Evolutionary conservation across 352 stramenopile species (phyloP), one percentile per base, ranked within the genome.

Genomic region (Globisporangium uncinulatum): DNA sequence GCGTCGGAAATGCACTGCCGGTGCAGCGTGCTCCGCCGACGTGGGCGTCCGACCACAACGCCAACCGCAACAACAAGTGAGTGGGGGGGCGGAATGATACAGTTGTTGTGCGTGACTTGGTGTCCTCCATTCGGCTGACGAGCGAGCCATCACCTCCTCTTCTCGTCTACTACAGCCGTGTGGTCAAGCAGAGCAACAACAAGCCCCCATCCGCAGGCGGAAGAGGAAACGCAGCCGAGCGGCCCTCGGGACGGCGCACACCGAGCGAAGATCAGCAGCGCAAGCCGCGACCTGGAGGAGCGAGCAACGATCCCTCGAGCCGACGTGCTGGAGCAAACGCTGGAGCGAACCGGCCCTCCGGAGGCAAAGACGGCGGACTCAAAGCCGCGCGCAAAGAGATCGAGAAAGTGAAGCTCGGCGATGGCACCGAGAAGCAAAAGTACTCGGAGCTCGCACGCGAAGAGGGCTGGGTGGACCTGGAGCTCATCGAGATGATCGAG

Each of bases 401-500:
- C 5, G 74, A 81, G 19, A 74, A 65, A 44, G 56, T 29, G 8
- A 67, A 67, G 32, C 59, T 65, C 46, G 59, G 59, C 29, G 58
- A 66, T 7, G 54, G 54, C 49, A 66, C 41, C 0, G 60, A 66
- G 50, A 87, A 86, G 63, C 57, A 73, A 15, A 91, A 89, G 56
- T 92, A 93, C 68, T 89, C 77, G 4, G 84, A 94, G 5, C 29
- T 94, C 5, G 85, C 81, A 1, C 80, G 73, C 47, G 83, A 94
- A 24, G 74, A 84, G 24, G 80, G 71, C 8, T 88, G 71, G 79
- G 79, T 74, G 1, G 83, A 94, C 46, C 61, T 89, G 54, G 81
- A 94, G 50, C 79, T 94, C 24, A 91, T 94, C 51, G 81, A 93
- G 68, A 79, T 76, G 52, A 93, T 94, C 45, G 85, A 94, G 52